A percentile compares a stretch with the other conserved stretches of the same genome.
These are phyloP conservation scores for Neurospora sp. DNA, from an alignment of 2,329 filamentous ascomycete species.

Conservation along the genomic window DNA sequence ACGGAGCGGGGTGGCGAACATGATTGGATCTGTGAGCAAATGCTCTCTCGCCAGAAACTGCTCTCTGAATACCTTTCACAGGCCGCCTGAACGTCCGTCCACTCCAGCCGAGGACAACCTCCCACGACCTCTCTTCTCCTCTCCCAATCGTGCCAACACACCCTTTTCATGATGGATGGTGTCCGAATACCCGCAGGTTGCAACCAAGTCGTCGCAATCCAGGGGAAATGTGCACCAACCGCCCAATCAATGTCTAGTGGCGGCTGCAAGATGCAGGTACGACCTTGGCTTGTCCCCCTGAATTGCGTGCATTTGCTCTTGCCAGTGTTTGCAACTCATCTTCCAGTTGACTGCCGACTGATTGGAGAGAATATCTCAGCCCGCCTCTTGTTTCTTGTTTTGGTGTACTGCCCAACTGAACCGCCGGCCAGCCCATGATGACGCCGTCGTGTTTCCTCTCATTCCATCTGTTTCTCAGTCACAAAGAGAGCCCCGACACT, in stretches of 20 bases:
- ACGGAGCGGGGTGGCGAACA: not conserved
- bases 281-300: not conserved
- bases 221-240: not conserved
- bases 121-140: not conserved
- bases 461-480: not conserved
- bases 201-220: not conserved
- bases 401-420: not conserved
- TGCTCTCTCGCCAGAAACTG: not conserved
- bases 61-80: not conserved
- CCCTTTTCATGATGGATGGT: not conserved
- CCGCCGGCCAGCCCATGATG: not conserved
- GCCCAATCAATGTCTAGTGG: conserved; percentile 3
- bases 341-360: not conserved
- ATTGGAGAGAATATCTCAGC: not conserved
- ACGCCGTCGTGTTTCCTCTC: not conserved
- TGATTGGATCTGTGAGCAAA: not conserved
- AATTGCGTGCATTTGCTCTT: not conserved
- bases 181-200: not conserved
- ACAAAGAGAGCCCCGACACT: not conserved
- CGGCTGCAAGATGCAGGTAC: conserved; percentile 10
- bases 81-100: not conserved
- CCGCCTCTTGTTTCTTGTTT: not conserved
- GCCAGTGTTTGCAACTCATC: not conserved
- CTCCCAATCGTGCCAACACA: not conserved
- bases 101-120: not conserved